phyloP scores from a whole-genome alignment of 1,139 yeast genomes.

The Suhomyces guaymorum region DNA sequence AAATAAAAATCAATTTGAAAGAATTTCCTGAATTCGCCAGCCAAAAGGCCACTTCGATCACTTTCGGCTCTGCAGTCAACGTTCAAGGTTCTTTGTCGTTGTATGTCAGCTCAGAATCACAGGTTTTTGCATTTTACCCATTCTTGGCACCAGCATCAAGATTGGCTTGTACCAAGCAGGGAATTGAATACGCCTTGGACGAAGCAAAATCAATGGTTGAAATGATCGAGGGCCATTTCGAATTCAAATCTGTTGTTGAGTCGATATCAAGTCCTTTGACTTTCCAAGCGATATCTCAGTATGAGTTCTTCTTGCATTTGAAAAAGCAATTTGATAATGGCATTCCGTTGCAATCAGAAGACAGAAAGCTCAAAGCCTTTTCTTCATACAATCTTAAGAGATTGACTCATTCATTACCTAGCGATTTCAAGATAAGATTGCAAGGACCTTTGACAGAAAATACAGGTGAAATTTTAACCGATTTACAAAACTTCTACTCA shows the following conservation, averaged over 20 bases:
- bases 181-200: slow-evolving; percentile 26
- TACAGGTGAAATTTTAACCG: slow-evolving; percentile 12
- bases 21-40: slow-evolving; percentile 16
- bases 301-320: slow-evolving; percentile 21
- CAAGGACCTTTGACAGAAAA: slow-evolving; percentile 28
- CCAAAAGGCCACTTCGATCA: slow-evolving; percentile 30
- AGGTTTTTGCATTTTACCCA: slow-evolving; percentile 37
- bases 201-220: slow-evolving; percentile 26
- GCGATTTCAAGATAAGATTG: slow-evolving; percentile 16
- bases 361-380: slow-evolving; percentile 12
- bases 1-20: slow-evolving; percentile 24
- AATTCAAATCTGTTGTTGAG: slow-evolving; percentile 11
- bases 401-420: slow-evolving; percentile 17
- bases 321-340: slow-evolving; percentile 20
- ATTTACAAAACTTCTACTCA: slow-evolving; percentile 20
- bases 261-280: slow-evolving; percentile 19
- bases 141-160: slow-evolving; percentile 24
- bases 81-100: slow-evolving; percentile 39
- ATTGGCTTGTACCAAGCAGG: slow-evolving; percentile 25
- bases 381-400: slow-evolving; percentile 18
- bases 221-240: slow-evolving; percentile 21
- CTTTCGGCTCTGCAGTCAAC: slow-evolving; percentile 35
- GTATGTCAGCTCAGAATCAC: slow-evolving; percentile 30
- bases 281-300: slow-evolving; percentile 21
- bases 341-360: slow-evolving; percentile 15